Evolutionary conservation across 768 basidiomycete species (phyloP), one percentile per base, ranked within the genome.

Genomic region (Auricularia sp.): DNA sequence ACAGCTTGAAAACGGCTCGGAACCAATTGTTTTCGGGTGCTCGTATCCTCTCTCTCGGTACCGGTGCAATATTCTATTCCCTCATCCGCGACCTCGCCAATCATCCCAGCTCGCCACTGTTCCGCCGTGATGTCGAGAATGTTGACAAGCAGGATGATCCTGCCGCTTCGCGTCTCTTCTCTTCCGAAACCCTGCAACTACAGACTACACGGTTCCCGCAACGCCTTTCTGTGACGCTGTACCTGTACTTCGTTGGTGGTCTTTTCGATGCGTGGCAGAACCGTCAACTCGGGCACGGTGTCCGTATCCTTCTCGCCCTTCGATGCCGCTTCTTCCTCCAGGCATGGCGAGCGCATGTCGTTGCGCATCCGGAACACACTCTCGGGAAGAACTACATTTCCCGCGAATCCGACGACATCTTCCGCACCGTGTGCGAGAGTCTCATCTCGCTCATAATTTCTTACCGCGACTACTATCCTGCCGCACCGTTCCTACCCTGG

Each of bases 91-190:
- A 54, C 58, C 13, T 54, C 44, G 37, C 62, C 33, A 21, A 42
- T 4, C 62, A 63, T n/a, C 10, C 4, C 54, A 7, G 6, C 24
- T 18, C 69, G 11, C 73, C 77, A 1, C 64, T 77, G 0, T 76
- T 72, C 62, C 39, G 36, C 3, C 72, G 73, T 0, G 77, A 78
- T 65, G 75, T 82, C 1, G 74, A 77, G 18, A 75, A 75, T 56
- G 35, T 79, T 0, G 79, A 82, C 63, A 67, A 74, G 0, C 79
- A 82, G 71, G 81, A 82, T 68, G 79, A 82, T 66, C 72, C 70
- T 65, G 80, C 80, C 0, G 81, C 80, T 0, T 64, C 73, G 3
- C 73, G 77, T 0, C 66, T 81, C 0, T 79, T 80, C 64, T 80
- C 76, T 4, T 75, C 76, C 0, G 65, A 66, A 3, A 68, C 70